A percentile compares a stretch with the other conserved stretches of the same genome.
phyloP scores from a whole-genome alignment of 306 rosid species.

The Cucurbita pepo region DNA sequence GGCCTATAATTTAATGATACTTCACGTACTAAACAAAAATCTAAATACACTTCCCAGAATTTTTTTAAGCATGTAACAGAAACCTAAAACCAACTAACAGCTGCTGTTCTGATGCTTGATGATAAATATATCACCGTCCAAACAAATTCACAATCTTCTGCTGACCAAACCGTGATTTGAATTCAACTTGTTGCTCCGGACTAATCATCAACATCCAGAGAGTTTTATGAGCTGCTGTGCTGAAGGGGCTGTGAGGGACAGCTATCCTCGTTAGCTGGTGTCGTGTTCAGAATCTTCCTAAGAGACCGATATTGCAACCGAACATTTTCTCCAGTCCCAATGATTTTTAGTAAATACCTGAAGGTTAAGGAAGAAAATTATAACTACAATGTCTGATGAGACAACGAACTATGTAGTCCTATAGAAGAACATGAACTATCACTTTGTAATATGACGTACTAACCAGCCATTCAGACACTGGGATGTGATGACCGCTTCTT shows the following conservation, averaged over 20 bases:
- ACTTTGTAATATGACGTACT: constrained; percentile 17
- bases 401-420: background rate
- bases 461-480: constrained; percentile 99
- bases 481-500: constrained; percentile 94
- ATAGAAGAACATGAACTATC: background rate
- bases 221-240: constrained; percentile 34
- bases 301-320: constrained; percentile 93
- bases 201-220: background rate
- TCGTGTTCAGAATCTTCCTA: constrained; percentile 46
- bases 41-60: background rate
- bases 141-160: background rate
- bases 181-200: background rate
- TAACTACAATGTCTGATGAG: background rate
- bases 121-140: background rate
- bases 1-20: background rate
- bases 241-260: constrained; percentile 39
- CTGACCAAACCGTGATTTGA: background rate
- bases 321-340: constrained; percentile 77
- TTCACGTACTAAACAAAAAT: background rate
- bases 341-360: constrained; percentile 89
- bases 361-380: background rate
- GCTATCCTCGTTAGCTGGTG: constrained; percentile 19
- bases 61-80: background rate
- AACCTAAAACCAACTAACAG: background rate
- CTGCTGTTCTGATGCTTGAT: background rate